Base-by-base conservation (phyloP, 1,139 yeast genomes). In the Yamadazyma aaseri region DNA sequence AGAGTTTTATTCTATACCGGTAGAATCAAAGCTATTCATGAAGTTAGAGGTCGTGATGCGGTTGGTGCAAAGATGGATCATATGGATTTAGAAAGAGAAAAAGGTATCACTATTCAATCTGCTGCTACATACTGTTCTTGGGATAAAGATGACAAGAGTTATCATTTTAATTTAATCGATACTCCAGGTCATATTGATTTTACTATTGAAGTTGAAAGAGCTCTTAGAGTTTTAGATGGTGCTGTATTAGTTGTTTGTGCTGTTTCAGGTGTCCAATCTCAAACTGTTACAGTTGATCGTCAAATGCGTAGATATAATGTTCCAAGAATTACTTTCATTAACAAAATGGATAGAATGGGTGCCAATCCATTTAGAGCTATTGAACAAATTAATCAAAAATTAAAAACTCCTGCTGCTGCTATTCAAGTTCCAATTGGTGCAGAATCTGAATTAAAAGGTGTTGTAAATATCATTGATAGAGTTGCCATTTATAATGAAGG, bases 291-390 rank as follows among this genome's bases (percentile, higher is more conserved):
- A 32, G 98, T 92, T 33, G 98, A 92, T 62, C 82, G 98, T 60
- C 98, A 92, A 69, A 94, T 94, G 98, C 81, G 96, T 53, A 82
- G 98, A 59, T 94, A 92, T 64, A 89, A 92, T 58, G 96, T 92
- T 54, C 98, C 98, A 38, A 79, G 98, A 58, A 75, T 94, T 38
- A 92, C 98, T 9, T 94, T 92, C 53, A 85, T 92, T 60, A 92
- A 92, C 68, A 92, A 92, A 70, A 90, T 92, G 97, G 98, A 92
- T 64, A 81, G 98, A 58, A 87, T 92, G 96, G 98, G 98, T 46
- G 89, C 98, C 38, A 90, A 46, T 33, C 98, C 98, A 15, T 92
- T 95, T 81, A 78, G 76, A 48, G 97, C 95, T 35, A 85, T 92
- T 51, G 95, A 86, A 40, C 97, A 92, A 66, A 77, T 92, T 47